Evolutionary conservation across 2,329 filamentous ascomycete genomes (phyloP), one percentile per base, ranked within the genome.

Genomic region (Shiraia bambusicola): DNA sequence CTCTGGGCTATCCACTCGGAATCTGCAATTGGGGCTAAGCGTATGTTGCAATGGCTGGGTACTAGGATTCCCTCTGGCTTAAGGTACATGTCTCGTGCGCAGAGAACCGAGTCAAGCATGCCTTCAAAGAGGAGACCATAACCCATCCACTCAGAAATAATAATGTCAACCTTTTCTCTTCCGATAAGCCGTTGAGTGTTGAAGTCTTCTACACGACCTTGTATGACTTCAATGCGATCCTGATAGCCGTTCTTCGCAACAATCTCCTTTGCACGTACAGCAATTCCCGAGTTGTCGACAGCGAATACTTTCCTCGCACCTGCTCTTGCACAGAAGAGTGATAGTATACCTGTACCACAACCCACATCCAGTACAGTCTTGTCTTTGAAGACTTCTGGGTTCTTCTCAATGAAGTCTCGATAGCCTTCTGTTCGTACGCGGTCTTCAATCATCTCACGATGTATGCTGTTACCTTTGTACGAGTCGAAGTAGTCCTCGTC

Each of bases 101-200:
- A 92, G 36, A 97, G 78, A 15, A 97, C 88, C 34, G 88, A 94
- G 51, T 93, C 89, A 19, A 97, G 82, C 91, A 97, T 97, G 41
- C 90, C 89, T 71, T 97, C 91, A 68, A 94, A 97, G 5, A 96
- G 78, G 13, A 96, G 78, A 51, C 85, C 88, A 66, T 97, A 97
- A 22, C 91, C 91, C 91, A 97, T 97, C 91, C 91, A 97, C 69
- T 97, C 91, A 45, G 88, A 94, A 47, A 97, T 85, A 63, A 97
- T 95, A 60, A 97, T 86, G 70, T 97, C 92, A 32, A 96, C 91
- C 61, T 91, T 76, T 19, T 59, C 50, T 34, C 63, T 59, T 10
- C 64, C 63, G 19, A 67, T 63, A 26, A 60, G 45, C 27, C 60
- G 40, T 87, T 90, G 15, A 90, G 77, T 42, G 72, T 76, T 40